Evolutionary conservation across 2,329 filamentous ascomycete species (phyloP).

Genomic region (Exophiala spinifera): DNA sequence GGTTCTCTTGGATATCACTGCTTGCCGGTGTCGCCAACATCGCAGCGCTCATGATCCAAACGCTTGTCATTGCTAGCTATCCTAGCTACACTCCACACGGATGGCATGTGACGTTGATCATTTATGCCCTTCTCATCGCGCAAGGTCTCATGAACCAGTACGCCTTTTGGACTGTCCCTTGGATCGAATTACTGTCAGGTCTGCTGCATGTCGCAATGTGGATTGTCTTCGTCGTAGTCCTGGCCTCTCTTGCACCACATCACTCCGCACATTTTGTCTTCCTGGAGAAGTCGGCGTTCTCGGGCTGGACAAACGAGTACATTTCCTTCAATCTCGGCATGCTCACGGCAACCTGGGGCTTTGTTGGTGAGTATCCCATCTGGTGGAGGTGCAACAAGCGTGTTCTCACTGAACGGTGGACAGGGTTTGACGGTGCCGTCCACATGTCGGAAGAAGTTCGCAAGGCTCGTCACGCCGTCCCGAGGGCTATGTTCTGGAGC

Average conservation of each 20-base stretch:
- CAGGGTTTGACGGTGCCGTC: conserved; percentile 28
- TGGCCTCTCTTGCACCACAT: conserved; percentile 33
- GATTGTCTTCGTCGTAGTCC: conserved; percentile 37
- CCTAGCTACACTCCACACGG: conserved; percentile 34
- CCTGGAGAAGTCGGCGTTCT: conserved; percentile 28
- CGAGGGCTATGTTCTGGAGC: conserved; percentile 38
- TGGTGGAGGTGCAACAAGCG: too few relatives aligned
- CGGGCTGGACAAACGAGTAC: conserved; percentile 36
- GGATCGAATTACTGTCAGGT: conserved; percentile 39
- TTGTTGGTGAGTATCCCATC: conserved; percentile 31
- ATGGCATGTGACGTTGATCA: conserved; percentile 42
- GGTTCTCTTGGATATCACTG: conserved; percentile 40
- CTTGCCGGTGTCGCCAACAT: conserved; percentile 30
- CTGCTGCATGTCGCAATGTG: conserved; percentile 37
- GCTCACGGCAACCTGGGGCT: conserved; percentile 34
- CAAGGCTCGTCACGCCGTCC: conserved; percentile 35
- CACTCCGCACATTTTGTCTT: conserved; percentile 38
- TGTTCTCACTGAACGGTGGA: background rate
- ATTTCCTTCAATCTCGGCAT: conserved; percentile 40
- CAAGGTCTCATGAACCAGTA: conserved; percentile 30
- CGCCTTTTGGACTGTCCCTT: conserved; percentile 39
- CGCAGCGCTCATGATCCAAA: conserved; percentile 28
- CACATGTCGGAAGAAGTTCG: conserved; percentile 40
- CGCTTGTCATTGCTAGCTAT: conserved; percentile 30
- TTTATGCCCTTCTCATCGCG: conserved; percentile 37